Evolutionary conservation across 805 yeast species (phyloP), one percentile per base, ranked within the genome.

Genomic region (Zygoascus tannicola): DNA sequence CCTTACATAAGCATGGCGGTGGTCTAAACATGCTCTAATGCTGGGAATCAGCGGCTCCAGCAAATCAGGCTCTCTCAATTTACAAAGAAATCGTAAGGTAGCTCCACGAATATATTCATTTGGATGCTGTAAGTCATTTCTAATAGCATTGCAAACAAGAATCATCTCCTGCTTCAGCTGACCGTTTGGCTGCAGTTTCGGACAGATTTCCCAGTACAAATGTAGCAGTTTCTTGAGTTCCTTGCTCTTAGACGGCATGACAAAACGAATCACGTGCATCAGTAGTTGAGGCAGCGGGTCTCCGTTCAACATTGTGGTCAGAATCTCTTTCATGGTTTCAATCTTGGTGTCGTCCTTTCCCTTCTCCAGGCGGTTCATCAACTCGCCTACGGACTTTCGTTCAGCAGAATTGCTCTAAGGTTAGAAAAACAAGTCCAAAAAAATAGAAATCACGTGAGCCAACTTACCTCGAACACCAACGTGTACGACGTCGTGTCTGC

Each of bases 101-200:
- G 86, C 86, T 54, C 99, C 99, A 58, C 97, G 78, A 52, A 92
- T 82, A 62, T 81, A 92, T 66, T 92, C 98, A 70, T 92, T 92
- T 41, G 98, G 96, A 67, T 94, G 98, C 67, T 88, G 97, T 56
- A 92, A 75, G 63, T 92, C 99, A 64, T 87, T 88, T 65, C 92
- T 94, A 58, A 92, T 86, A 43, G 97, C 96, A 64, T 94, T 94
- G 70, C 97, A 92, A 41, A 90, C 97, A 51, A 92, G 76, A 65
- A 94, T 90, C 97, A 92, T 92, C 68, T 92, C 99, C 64, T 90
- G 97, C 67, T 85, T 85, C 73, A 94, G 76, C 63, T 85, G 86
- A 3, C 97, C 97, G 43, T 82, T 82, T 32, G 73, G 70, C 55
- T 86, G 94, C 52, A 82, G 70, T 66, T 94, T 94, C 44, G 95